Base-by-base conservation (phyloP, 129 eudicot genomes). In the Flaveria bidentis region DNA sequence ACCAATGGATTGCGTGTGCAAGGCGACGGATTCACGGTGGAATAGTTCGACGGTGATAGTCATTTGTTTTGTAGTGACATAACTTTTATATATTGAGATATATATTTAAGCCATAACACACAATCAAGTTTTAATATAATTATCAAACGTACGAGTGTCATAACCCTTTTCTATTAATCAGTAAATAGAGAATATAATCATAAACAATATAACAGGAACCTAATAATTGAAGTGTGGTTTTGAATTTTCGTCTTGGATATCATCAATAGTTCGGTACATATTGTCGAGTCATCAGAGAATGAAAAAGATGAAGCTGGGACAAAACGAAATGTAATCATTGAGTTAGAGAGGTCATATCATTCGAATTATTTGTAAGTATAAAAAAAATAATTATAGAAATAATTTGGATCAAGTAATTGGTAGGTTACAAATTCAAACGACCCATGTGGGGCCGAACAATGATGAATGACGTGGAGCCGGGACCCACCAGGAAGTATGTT, bases 281-380 rank as follows among this genome's bases (percentile, higher is more conserved):
- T 13, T 63, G 33, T 63, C 22, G 69, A 63, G 69, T 33, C 69
- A 63, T 62, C 12, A 61, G 36, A 6, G 70, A 44, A 51, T 15
- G 52, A 23, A 61, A 45, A 13, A 16, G 41, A 63, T 25, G 62
- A 28, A 75, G 63, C 39, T 28, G 79, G 62, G 46, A 64, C 42
- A 75, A 9, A 47, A 22, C 46, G 50, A 76, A 62, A 63, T 76
- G 16, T 65, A 76, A 76, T 65, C 42, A 76, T 76, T 23, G 73
- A 76, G 80, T 76, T 66, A 13, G 53, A 64, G 42, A 49, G n/a
- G 80, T 66, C 73, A 76, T 51, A 52, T 66, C 52, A 47, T 75
- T 63, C 79, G 30, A 75, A 63, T 75, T 61, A 62, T 75, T 26
- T 63, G 53, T 12, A 46, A 62, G 33, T 33, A 11, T 75, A 28